phyloP scores from a whole-genome alignment of 148 eudicot genomes.

The Silene latifolia region DNA sequence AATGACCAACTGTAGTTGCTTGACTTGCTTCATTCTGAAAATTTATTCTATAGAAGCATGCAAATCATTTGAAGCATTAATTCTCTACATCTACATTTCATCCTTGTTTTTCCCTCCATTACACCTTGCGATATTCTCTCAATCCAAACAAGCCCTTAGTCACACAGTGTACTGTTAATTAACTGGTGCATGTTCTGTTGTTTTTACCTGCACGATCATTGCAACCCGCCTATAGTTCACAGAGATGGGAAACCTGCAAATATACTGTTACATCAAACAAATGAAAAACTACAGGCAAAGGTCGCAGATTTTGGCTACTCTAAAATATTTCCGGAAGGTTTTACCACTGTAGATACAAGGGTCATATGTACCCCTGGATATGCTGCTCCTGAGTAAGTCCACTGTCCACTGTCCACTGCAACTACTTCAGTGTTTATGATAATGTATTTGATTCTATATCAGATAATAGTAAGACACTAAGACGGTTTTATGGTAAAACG shows the following conservation, averaged over 20 bases:
- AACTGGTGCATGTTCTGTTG: no score
- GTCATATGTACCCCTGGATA: slow-evolving; percentile 40
- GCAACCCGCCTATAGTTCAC: slow-evolving; percentile 43
- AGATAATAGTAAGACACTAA: background rate
- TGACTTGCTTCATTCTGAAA: no score
- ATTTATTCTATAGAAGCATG: no score
- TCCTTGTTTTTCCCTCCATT: no score
- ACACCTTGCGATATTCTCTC: no score
- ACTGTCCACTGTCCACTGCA: background rate
- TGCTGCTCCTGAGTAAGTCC: slow-evolving; percentile 45
- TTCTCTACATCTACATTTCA: no score
- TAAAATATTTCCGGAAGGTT: slow-evolving; percentile 29
- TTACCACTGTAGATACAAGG: slow-evolving; percentile 25
- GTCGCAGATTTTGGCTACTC: slow-evolving; percentile 45
- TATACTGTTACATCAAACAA: slow-evolving; percentile 30
- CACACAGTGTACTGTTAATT: no score
- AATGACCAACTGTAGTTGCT: no score
- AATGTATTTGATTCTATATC: background rate
- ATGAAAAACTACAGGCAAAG: slow-evolving; percentile 28
- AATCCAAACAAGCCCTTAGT: no score
- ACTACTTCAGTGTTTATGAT: background rate
- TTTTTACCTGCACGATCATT: slow-evolving; percentile 38
- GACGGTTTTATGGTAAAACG: background rate
- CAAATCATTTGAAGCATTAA: no score
- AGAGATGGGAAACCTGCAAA: slow-evolving; percentile 43